A percentile compares a stretch with the other conserved stretches of the same genome.
Conservation (phyloP, 176 grass and related monocot genomes). For the Olyra latifolia region DNA sequence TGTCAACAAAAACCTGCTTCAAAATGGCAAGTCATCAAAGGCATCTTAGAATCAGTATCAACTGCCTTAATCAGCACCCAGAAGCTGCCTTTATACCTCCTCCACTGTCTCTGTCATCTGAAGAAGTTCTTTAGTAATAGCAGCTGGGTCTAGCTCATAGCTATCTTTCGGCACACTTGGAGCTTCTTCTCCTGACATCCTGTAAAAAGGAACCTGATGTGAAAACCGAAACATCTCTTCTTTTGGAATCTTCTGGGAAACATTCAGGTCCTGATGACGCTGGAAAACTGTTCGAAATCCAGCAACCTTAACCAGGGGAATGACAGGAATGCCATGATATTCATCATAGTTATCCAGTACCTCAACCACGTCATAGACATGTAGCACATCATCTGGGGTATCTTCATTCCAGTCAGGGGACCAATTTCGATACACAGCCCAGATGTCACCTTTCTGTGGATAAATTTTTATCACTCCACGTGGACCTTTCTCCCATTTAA, state of each 20-base stretch:
- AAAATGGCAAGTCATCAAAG: conserved; percentile 36
- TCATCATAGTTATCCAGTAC: conserved; percentile 50
- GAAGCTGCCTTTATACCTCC: conserved; percentile 25
- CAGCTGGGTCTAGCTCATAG: conserved; percentile 68
- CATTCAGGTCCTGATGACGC: conserved; percentile 29
- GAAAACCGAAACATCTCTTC: conserved; percentile 74
- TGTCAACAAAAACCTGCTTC: conserved; percentile 16
- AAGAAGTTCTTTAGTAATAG: conserved; percentile 66
- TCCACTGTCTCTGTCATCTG: conserved; percentile 30
- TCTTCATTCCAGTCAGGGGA: conserved; percentile 55
- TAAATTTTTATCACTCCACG: conserved; percentile 62
- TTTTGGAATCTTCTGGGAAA: conserved; percentile 45
- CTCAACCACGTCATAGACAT: conserved; percentile 61
- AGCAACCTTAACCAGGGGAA: conserved; percentile 52
- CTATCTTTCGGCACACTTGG: conserved; percentile 56
- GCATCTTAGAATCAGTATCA: conserved; percentile 6
- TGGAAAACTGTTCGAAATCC: conserved; percentile 60
- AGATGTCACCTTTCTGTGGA: conserved; percentile 65
- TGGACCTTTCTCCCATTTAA: conserved; percentile 57
- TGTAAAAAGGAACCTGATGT: conserved; percentile 67
- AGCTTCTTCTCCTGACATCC: conserved; percentile 60
- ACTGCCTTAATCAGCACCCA: conserved; percentile 33
- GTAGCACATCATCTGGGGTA: conserved; percentile 54
- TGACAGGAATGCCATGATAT: conserved; percentile 50
- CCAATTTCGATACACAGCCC: conserved; percentile 67